Conservation (phyloP, 352 stramenopile species). For the Phytophthora hibernalis region DNA sequence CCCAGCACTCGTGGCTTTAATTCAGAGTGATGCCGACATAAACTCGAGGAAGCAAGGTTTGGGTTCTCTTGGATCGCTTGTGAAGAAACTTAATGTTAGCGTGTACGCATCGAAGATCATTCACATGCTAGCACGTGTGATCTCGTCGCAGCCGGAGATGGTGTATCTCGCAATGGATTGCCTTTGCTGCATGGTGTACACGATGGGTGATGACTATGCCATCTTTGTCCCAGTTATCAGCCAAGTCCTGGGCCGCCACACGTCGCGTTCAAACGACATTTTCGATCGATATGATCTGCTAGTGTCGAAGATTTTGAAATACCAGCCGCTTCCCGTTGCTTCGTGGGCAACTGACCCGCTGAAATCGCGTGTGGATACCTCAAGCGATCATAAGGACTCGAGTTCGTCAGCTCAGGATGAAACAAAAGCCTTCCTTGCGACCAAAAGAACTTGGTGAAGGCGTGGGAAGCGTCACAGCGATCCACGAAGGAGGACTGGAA, state of each 20-base stretch:
- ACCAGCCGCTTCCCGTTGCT: conserved; percentile 82
- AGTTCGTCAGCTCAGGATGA: conserved; percentile 53
- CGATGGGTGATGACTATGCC: conserved; percentile 89
- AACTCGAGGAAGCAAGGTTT: conserved; percentile 85
- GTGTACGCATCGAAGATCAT: conserved; percentile 92
- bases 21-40: conserved; percentile 84
- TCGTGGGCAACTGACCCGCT: conserved; percentile 83
- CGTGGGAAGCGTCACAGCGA: conserved; percentile 86
- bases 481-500: conserved; percentile 96
- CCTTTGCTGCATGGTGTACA: conserved; percentile 90
- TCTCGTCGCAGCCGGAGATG: conserved; percentile 81
- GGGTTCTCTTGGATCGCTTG: conserved; percentile 80
- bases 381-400: conserved; percentile 48
- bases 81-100: conserved; percentile 91
- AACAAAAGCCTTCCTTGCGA: conserved; percentile 83
- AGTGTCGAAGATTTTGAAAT: conserved; percentile 90
- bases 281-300: conserved; percentile 90
- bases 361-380: conserved; percentile 52
- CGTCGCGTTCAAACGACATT: conserved; percentile 79
- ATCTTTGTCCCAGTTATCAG: conserved; percentile 91
- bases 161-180: conserved; percentile 91
- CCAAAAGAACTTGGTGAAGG: conserved; percentile 86
- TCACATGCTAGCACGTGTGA: conserved; percentile 88
- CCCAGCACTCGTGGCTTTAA: conserved; percentile 80
- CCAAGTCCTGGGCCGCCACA: conserved; percentile 77